phyloP scores from a whole-genome alignment of 192 early-diverging fungal genomes.

The Gaertneriomyces sp. region DNA sequence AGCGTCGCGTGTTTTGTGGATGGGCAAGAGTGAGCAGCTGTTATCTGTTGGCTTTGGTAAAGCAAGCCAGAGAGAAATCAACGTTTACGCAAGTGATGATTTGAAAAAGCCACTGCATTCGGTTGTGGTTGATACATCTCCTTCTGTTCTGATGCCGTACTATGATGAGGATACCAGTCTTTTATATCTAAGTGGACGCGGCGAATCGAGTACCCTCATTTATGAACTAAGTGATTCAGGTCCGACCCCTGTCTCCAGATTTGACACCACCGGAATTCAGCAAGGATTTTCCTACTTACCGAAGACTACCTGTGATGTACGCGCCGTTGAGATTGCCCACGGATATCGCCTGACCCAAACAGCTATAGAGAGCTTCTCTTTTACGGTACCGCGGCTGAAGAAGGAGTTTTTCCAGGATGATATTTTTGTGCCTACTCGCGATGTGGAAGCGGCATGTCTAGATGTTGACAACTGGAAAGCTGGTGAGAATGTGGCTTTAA shows the following conservation, averaged over 20 bases:
- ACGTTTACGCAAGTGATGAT: constrained; percentile 39
- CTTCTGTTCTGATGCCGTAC: constrained; percentile 67
- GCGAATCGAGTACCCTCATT: constrained; percentile 71
- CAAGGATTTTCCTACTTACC: constrained; percentile 71
- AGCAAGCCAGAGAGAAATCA: constrained; percentile 68
- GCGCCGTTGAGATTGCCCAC: constrained; percentile 65
- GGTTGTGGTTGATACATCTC: constrained; percentile 61
- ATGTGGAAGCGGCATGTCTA: constrained; percentile 48
- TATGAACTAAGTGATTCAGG: constrained; percentile 58
- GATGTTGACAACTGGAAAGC: constrained; percentile 56
- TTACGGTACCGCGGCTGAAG: constrained; percentile 70
- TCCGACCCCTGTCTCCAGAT: constrained; percentile 53
- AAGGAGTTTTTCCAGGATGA: constrained; percentile 92
- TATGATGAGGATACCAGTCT: constrained; percentile 68
- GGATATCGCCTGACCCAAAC: constrained; percentile 65
- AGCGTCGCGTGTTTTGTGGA: constrained; percentile 64
- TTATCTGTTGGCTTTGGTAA: constrained; percentile 68
- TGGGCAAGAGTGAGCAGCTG: constrained; percentile 48
- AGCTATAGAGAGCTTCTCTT: constrained; percentile 68
- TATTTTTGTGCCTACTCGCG: constrained; percentile 66
- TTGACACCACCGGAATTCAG: constrained; percentile 57
- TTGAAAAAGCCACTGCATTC: constrained; percentile 18
- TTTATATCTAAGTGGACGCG: constrained; percentile 70
- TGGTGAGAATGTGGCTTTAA: not conserved
- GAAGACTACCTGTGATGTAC: constrained; percentile 64